A percentile compares a stretch with the other conserved stretches of the same genome.
Evolutionary conservation across 371 early-diverging fungal species (phyloP).

Genomic region (Zopfochytrium polystomum): DNA sequence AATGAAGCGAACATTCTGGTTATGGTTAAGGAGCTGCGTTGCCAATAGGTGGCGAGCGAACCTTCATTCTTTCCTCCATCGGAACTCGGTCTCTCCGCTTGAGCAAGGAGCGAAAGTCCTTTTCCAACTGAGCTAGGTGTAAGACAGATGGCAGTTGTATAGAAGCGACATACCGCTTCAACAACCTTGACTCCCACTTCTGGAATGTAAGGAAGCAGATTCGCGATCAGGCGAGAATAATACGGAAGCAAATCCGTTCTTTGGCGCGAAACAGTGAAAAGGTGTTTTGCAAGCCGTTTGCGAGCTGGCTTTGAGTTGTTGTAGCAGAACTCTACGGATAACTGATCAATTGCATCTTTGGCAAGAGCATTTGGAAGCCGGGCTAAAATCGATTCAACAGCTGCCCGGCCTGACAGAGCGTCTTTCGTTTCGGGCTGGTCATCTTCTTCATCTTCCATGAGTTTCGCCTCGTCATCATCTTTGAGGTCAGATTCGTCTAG

Average conservation of each 20-base stretch:
- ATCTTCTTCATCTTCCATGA: conserved; percentile 40
- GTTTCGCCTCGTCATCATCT: conserved; percentile 29
- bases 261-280: conserved; percentile 75
- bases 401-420: conserved; percentile 5
- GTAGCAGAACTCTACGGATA: conserved; percentile 91
- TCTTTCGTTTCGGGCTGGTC: conserved; percentile 20
- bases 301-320: conserved; percentile 77
- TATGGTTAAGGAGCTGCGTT: background rate
- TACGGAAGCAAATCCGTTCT: conserved; percentile 86
- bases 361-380: conserved; percentile 77
- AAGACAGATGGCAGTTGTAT: background rate
- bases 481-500: conserved; percentile 17
- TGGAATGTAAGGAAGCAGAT: conserved; percentile 77
- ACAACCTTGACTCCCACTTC: conserved; percentile 75
- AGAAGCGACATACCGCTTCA: conserved; percentile 41
- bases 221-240: conserved; percentile 86
- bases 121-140: conserved; percentile 55
- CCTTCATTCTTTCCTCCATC: conserved; percentile 72
- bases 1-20: conserved; percentile 75
- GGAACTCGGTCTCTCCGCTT: conserved; percentile 67
- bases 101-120: conserved; percentile 69
- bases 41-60: conserved; percentile 16
- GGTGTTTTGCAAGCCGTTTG: conserved; percentile 63
- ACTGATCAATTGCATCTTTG: conserved; percentile 77
- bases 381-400: conserved; percentile 64